phyloP scores from a whole-genome alignment of 2,329 filamentous ascomycete species.

The Ceratocystis cacaofunesta region DNA sequence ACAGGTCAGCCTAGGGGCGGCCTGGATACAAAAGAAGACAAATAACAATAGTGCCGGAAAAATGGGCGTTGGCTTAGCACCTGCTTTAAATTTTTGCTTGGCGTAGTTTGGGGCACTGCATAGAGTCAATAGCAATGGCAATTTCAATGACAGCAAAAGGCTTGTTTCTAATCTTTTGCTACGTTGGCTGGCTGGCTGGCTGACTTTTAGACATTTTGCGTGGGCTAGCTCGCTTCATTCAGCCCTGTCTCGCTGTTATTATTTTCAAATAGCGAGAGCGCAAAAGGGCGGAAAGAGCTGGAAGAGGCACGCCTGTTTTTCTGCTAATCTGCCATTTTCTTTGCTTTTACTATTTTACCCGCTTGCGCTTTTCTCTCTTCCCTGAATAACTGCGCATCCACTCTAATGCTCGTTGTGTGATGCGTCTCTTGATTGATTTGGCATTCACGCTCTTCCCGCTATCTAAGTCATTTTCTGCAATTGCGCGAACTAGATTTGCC shows the following conservation, averaged over 20 bases:
- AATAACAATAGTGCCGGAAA: not conserved
- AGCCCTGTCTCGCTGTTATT: constrained; percentile 12
- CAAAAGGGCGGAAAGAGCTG: not conserved
- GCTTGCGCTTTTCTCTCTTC: too few species aligned
- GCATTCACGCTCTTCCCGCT: not conserved
- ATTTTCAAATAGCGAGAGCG: constrained; percentile 4
- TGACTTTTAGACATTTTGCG: not conserved
- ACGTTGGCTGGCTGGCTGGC: too few species aligned
- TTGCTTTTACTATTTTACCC: too few species aligned
- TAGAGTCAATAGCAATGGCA: not conserved
- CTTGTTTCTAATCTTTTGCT: not conserved
- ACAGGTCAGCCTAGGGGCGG: not conserved
- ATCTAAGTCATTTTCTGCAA: constrained; percentile 3
- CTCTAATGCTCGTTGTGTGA: not conserved
- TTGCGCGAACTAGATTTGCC: constrained; percentile 1
- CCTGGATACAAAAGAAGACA: not conserved
- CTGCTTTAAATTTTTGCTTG: not conserved
- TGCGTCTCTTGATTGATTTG: not conserved
- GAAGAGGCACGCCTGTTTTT: too few species aligned
- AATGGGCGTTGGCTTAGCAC: not conserved
- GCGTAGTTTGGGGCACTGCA: not conserved
- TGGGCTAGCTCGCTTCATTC: not conserved
- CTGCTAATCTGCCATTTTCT: too few species aligned
- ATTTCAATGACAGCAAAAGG: not conserved
- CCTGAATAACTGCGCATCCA: too few species aligned